Evolutionary conservation across 441 rosid species (phyloP).

Genomic region (Hura crepitans): DNA sequence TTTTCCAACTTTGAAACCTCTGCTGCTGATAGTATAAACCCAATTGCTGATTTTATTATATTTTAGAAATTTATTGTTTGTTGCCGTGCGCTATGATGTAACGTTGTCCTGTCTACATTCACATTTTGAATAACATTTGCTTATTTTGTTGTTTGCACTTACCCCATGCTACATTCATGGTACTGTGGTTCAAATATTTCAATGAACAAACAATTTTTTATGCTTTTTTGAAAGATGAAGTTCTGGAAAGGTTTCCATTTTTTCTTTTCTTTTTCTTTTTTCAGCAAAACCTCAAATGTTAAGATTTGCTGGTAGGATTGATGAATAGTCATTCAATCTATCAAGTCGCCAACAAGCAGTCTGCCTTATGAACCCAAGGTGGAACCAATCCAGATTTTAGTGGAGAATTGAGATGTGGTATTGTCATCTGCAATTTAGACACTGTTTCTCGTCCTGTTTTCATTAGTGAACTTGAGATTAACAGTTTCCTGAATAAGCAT

Average conservation of each 20-base stretch:
- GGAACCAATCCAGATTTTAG: background rate
- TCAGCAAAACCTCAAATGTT: background rate
- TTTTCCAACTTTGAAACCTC: no score
- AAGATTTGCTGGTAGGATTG: background rate
- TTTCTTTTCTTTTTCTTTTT: background rate
- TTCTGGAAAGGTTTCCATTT: no score
- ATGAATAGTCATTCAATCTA: background rate
- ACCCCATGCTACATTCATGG: background rate
- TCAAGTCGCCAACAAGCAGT: background rate
- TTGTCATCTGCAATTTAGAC: background rate
- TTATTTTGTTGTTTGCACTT: slow-evolving; percentile 1
- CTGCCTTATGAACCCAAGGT: background rate
- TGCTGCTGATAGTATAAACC: background rate
- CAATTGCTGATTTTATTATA: background rate
- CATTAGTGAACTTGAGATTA: slow-evolving; percentile 6
- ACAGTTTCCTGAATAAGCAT: background rate
- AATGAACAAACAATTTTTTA: background rate
- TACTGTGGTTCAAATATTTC: background rate
- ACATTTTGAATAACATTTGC: background rate
- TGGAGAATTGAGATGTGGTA: background rate
- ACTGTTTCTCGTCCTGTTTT: background rate
- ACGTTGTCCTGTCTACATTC: background rate
- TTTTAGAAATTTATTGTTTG: background rate
- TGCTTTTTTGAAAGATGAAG: background rate
- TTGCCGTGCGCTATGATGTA: background rate